Conservation (phyloP, 2,329 filamentous ascomycete species). For the Trichoderma sp. region DNA sequence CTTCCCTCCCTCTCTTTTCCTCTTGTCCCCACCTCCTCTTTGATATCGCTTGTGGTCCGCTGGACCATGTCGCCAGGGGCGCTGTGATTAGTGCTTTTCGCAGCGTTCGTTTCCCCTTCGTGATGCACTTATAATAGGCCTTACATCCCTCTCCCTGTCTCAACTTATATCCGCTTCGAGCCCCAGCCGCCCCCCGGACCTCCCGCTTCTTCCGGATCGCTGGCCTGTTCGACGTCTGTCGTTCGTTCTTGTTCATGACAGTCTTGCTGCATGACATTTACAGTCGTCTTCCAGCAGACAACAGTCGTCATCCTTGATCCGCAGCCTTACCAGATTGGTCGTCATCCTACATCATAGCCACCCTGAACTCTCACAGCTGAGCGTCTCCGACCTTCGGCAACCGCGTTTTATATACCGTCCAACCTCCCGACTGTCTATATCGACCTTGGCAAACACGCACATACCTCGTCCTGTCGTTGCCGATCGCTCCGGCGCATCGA, state of each 20-base stretch:
- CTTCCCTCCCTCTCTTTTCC: neutral
- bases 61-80: slow-evolving; percentile 28
- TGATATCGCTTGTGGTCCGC: slow-evolving; percentile 13
- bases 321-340: neutral
- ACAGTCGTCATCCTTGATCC: neutral
- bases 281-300: neutral
- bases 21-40: slow-evolving; percentile 18
- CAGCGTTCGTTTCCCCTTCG: slow-evolving; percentile 20
- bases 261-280: neutral
- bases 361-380: neutral
- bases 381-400: neutral
- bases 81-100: slow-evolving; percentile 22
- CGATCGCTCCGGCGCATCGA: neutral
- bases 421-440: neutral
- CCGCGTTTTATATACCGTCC: neutral
- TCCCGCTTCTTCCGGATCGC: slow-evolving; percentile 6
- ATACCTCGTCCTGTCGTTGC: neutral
- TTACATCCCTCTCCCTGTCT: neutral
- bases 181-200: slow-evolving; percentile 7
- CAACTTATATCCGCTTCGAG: slow-evolving; percentile 9
- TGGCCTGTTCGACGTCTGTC: neutral
- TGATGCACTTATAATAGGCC: slow-evolving; percentile 25
- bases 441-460: neutral
- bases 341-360: neutral
- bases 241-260: neutral